Evolutionary conservation across 768 basidiomycete genomes (phyloP), one percentile per base, ranked within the genome.

Genomic region (Rubroboletus satanas): DNA sequence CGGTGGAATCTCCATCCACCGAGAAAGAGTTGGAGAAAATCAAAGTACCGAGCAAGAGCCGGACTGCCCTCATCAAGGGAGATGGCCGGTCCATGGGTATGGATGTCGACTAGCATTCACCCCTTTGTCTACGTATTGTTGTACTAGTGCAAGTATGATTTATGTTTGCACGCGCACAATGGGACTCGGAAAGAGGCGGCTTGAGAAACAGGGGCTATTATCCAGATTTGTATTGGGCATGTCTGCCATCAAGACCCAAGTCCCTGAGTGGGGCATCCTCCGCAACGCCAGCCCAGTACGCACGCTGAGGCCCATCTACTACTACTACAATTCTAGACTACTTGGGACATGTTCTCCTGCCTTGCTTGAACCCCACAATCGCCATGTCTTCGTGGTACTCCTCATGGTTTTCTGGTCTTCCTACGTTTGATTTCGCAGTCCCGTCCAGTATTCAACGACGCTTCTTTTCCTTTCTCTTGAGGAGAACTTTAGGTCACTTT

Each of bases 51-150:
- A 74, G 77, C 61, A 88, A 85, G 66, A 71, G 80, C 41, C 80
- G 77, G 64, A 88, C 81, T 67, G 89, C 88, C 37, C 81, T 98
- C 45, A 76, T 96, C 36, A 82, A 82, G 60, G 90, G 91, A 57
- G 90, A 90, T 54, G 90, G 91, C 14, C 87, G 83, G 29, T 84
- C 87, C 2, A 96, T 97, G 94, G 85, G 83, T 28, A 98, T 97
- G 94, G 88, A 89, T 45, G 73, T 91, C 65, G 88, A 91, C 66
- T 91, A 69, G 79, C 17, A 35, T 46, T 26, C 5, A 5, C 42
- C 26, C 17, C 14, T 33, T 29, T 28, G 35, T 32, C 31, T 33
- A 26, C 46, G 37, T 50, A 41, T 48, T 38, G 9, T 36, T 39
- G 50, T 59, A 37, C 17, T 57, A 17, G 46, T 28, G 17, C 28